Conservation (phyloP, 345 rosid species). For the Dimocarpus longan region DNA sequence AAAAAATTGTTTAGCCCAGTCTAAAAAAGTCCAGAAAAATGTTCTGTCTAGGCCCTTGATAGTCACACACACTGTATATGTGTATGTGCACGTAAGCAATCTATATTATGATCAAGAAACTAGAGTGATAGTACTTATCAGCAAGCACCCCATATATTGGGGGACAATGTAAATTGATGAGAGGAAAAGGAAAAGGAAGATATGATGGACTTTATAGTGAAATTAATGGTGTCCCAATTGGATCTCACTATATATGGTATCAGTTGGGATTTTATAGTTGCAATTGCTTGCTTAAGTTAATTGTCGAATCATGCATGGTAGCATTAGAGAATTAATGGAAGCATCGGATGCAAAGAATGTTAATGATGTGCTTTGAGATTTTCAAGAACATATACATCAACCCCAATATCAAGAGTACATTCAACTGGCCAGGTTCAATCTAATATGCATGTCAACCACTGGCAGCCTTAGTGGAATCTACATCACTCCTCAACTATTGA, state of each 20-base stretch:
- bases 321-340: not conserved
- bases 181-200: not conserved
- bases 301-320: not conserved
- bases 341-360: conserved; percentile 34
- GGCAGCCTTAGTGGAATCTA: no score
- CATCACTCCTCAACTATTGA: no score
- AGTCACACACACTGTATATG: no score
- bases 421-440: not conserved
- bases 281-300: not conserved
- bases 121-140: not conserved
- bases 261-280: not conserved
- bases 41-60: no score
- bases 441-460: conserved; percentile 18
- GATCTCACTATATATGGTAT: conserved; percentile 20
- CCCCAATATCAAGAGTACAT: not conserved
- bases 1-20: no score
- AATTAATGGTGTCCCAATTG: not conserved
- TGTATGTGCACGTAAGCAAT: no score
- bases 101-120: no score
- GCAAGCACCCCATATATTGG: not conserved
- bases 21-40: no score
- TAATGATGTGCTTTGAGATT: conserved; percentile 24
- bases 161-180: not conserved
- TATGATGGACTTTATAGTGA: not conserved
- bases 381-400: not conserved